These are phyloP conservation scores for Powellomyces hirtus DNA, from an alignment of 192 early-diverging fungal species.

Conservation along the genomic window DNA sequence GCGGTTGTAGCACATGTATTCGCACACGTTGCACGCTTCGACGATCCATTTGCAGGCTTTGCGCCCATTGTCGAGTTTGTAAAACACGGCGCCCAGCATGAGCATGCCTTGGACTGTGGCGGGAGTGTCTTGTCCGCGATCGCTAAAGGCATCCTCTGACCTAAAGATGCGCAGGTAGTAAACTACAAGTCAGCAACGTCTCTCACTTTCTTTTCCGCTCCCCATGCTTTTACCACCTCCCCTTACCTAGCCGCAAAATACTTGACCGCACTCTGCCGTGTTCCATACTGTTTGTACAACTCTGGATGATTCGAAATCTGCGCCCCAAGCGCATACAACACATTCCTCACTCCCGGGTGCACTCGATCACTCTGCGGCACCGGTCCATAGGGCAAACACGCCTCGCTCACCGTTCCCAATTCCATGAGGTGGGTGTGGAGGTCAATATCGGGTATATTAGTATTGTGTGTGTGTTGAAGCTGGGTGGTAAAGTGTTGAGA, in stretches of 20 bases:
- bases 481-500: not conserved
- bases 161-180: too few relatives aligned
- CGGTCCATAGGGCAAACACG: not conserved
- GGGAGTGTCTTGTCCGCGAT: not conserved
- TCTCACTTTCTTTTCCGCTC: not conserved
- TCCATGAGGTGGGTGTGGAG: not conserved
- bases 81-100: conserved; percentile 7
- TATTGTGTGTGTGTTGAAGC: not conserved
- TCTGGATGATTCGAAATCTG: conserved; percentile 17
- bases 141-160: not conserved
- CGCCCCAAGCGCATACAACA: conserved; percentile 10
- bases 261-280: not conserved
- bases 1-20: conserved; percentile 7
- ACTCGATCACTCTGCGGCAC: not conserved
- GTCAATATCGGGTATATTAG: not conserved
- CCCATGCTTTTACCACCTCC: not conserved
- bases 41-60: conserved; percentile 17
- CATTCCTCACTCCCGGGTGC: conserved; percentile 12
- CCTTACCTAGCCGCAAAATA: not conserved
- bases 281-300: conserved; percentile 9
- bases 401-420: not conserved
- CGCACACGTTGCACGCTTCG: conserved; percentile 9
- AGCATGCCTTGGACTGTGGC: conserved; percentile 18
- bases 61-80: conserved; percentile 8
- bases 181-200: too few relatives aligned